phyloP scores from a whole-genome alignment of 1,284 basidiomycete species.

The Ganoderma resinaceum region DNA sequence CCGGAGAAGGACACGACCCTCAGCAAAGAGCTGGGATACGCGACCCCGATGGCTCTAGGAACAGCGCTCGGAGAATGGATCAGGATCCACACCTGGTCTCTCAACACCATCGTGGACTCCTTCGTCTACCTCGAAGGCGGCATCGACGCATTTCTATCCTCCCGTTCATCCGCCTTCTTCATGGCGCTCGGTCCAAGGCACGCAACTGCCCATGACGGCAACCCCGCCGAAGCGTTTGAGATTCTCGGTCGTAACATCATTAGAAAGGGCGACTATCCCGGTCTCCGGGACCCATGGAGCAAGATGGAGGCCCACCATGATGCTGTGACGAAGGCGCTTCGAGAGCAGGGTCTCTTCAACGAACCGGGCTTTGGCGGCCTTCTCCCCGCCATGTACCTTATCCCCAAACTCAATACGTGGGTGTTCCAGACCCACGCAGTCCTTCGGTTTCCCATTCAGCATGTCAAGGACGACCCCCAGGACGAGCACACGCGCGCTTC shows the following conservation, averaged over 20 bases:
- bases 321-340: background rate
- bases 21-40: conserved; percentile 1
- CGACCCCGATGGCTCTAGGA: background rate
- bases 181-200: background rate
- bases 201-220: background rate
- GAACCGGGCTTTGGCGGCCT: background rate
- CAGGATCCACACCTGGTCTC: background rate
- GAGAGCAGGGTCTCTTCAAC: background rate
- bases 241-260: background rate
- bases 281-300: background rate
- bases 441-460: background rate
- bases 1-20: background rate
- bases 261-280: background rate
- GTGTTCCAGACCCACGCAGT: background rate
- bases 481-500: background rate
- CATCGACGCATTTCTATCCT: background rate
- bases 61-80: background rate
- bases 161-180: background rate
- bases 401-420: background rate
- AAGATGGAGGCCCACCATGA: background rate
- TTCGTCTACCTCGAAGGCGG: background rate
- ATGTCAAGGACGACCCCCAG: background rate
- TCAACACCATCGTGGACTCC: background rate
- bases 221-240: background rate
- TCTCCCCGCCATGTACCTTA: background rate